Evolutionary conservation across 352 stramenopile genomes (phyloP).

Genomic region (Phytophthora constricta): DNA sequence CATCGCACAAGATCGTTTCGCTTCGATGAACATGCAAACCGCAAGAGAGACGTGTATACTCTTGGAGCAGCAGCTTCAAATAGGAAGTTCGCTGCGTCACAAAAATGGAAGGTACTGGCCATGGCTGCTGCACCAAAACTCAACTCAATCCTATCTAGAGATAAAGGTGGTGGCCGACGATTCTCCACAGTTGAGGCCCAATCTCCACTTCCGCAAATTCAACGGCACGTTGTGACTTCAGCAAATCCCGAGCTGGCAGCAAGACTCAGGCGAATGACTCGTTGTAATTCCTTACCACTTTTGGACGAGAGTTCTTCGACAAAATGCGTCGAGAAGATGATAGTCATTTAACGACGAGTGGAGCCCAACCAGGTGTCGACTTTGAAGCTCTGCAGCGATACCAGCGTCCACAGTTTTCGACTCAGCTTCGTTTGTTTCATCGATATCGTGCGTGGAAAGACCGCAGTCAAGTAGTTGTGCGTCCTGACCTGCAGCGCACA

Average conservation of each 20-base stretch:
- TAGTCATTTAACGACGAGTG: not conserved
- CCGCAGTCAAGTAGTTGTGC: not conserved
- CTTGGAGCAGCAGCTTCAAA: conserved; percentile 2
- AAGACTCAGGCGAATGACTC: conserved; percentile 38
- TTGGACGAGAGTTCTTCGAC: conserved; percentile 52
- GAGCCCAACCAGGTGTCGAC: conserved; percentile 34
- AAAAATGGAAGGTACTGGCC: conserved; percentile 24
- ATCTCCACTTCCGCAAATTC: not conserved
- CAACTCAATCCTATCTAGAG: conserved; percentile 7
- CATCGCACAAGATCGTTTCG: conserved; percentile 19
- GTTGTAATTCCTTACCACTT: conserved; percentile 60
- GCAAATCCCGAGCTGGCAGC: conserved; percentile 9
- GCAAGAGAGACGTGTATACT: not conserved
- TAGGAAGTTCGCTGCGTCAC: conserved; percentile 5
- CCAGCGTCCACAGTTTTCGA: conserved; percentile 52
- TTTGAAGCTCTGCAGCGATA: conserved; percentile 68
- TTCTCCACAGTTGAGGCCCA: conserved; percentile 3
- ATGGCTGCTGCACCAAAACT: conserved; percentile 22
- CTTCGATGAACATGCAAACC: conserved; percentile 12
- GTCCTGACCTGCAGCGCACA: conserved; percentile 7
- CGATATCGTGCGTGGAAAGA: conserved; percentile 46
- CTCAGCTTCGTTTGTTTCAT: conserved; percentile 51
- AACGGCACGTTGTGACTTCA: not conserved
- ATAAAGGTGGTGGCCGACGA: conserved; percentile 5
- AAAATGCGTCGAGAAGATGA: conserved; percentile 13